Evolutionary conservation across 2,329 filamentous ascomycete species (phyloP), one percentile per base, ranked within the genome.

Genomic region (Rutstroemia sp.): DNA sequence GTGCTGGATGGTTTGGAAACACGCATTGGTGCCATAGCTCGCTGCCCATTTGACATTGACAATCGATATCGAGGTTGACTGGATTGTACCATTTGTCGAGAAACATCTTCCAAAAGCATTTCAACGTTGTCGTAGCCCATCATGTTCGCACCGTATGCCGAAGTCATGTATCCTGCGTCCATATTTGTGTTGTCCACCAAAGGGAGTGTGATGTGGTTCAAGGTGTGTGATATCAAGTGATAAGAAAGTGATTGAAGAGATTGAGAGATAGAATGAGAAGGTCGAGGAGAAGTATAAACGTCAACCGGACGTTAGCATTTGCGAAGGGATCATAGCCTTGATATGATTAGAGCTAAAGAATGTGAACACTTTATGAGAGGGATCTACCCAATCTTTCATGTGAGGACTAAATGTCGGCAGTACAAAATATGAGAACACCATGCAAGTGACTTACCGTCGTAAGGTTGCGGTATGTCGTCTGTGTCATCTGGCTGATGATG

Each of bases 1-100:
- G 84, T 79, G 70, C 84, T 88, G 61, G 73, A 79, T 14, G 84
- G 82, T 70, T 89, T 89, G 56, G 72, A 72, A 40, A 89, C 75
- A 58, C 84, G 78, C 79, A 81, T 83, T 57, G 73, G 72, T 58
- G 72, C 73, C 63, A 72, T 74, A 50, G 69, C 71, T 65, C 75
- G 77, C 68, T 77, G 78, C 61, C 77, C 74, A 61, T 73, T 77
- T 8, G 78, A 77, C 23, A 73, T 70, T 16, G 53, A 51, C 59
- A 76, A 74, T 21, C 80, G 80, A 59, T 74, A 71, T 27, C 78
- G 74, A 40, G 73, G 69, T 27, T 74, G 69, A 56, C 78, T 76
- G 38, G 76, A 74, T 40, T 73, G 67, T 52, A 74, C 70, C 65
- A 79, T 75, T 59, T 83, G 80, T 60, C 73, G 76, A 25, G 76